Percentiles rank a stretch among this genome's conserved stretches.
Evolutionary conservation across 1,284 basidiomycete species (phyloP).

Genomic region (Marasmius oreades): DNA sequence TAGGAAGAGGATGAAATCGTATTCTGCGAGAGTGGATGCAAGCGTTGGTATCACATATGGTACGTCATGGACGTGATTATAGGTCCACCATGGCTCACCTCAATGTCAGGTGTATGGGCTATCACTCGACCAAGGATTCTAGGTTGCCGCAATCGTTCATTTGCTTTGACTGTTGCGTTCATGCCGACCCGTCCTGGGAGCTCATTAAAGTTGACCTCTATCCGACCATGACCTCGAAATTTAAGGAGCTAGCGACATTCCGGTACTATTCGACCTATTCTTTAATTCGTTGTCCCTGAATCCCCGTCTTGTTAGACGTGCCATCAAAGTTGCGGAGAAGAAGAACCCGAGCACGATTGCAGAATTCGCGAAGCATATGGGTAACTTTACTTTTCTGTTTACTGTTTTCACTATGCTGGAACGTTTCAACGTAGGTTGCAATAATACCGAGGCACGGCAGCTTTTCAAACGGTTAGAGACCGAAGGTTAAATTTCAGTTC

Average conservation of each 20-base stretch:
- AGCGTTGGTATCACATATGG: slow-evolving; percentile 74
- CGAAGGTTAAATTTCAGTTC: slow-evolving; percentile 50
- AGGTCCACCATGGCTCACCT: not conserved
- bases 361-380: slow-evolving; percentile 57
- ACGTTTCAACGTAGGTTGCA: slow-evolving; percentile 44
- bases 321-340: slow-evolving; percentile 66
- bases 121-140: slow-evolving; percentile 53
- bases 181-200: slow-evolving; percentile 61
- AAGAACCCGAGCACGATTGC: slow-evolving; percentile 43
- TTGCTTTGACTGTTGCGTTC: slow-evolving; percentile 71
- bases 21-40: slow-evolving; percentile 60
- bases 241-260: slow-evolving; percentile 65
- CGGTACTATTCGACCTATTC: slow-evolving; percentile 38
- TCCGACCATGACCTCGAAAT: slow-evolving; percentile 56
- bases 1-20: slow-evolving; percentile 45
- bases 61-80: slow-evolving; percentile 27
- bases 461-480: slow-evolving; percentile 65
- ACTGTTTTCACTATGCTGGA: not conserved
- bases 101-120: slow-evolving; percentile 76
- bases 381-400: slow-evolving; percentile 31
- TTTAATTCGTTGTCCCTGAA: slow-evolving; percentile 3
- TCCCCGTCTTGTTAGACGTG: slow-evolving; percentile 42
- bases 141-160: slow-evolving; percentile 55
- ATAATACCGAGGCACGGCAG: slow-evolving; percentile 51
- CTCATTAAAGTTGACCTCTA: slow-evolving; percentile 58